phyloP scores from a whole-genome alignment of 129 eudicot species.

The Arctium minus region DNA sequence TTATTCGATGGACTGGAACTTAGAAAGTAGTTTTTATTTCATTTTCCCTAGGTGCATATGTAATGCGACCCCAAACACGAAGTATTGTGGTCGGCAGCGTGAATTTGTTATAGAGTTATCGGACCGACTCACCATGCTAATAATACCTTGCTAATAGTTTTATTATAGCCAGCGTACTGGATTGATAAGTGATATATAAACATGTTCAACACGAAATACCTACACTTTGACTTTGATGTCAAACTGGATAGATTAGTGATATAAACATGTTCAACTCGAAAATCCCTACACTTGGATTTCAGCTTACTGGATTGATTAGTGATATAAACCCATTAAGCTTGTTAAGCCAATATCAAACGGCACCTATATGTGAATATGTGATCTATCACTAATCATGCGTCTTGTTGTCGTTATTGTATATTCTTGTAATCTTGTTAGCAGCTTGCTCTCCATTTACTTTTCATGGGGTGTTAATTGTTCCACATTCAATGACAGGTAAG shows the following conservation, averaged over 20 bases:
- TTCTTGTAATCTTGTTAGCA: background rate
- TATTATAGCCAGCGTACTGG: background rate
- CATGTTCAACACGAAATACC: background rate
- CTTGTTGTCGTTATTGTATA: background rate
- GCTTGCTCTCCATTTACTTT: background rate
- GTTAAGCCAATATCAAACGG: background rate
- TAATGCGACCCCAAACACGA: background rate
- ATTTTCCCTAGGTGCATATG: background rate
- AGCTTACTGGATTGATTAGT: background rate
- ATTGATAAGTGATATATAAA: no score
- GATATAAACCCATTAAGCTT: background rate
- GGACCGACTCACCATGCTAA: background rate
- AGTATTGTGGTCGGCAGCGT: background rate
- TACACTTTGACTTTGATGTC: background rate
- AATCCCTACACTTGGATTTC: background rate
- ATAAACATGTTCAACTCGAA: background rate
- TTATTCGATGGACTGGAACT: background rate
- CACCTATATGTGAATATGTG: background rate
- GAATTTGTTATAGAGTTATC: background rate
- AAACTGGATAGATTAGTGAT: background rate
- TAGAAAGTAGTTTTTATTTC: background rate
- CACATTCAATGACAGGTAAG: conserved; percentile 55
- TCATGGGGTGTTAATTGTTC: conserved; percentile 6
- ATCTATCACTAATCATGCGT: background rate
- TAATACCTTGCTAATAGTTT: background rate